Conservation (phyloP, 768 basidiomycete species). For the Candolleomyces efflorescens region DNA sequence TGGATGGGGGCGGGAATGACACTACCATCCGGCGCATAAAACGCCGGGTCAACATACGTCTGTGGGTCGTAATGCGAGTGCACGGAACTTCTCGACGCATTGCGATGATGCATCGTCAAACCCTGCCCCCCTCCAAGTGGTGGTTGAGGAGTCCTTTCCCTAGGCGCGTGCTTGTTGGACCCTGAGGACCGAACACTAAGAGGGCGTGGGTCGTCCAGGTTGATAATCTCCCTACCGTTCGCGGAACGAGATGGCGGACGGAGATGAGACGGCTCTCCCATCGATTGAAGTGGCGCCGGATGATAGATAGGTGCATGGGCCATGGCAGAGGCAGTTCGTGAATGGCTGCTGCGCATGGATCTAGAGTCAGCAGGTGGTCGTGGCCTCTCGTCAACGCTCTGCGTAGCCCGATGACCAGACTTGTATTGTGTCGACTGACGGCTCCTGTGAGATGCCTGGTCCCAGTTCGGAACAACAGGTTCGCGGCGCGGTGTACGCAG, state of each 20-base stretch:
- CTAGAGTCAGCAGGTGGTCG: background rate
- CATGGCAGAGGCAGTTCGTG: background rate
- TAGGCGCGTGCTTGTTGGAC: background rate
- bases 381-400: background rate
- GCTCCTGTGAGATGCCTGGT: constrained; percentile 1
- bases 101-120: constrained; percentile 1
- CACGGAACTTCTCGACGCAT: constrained; percentile 11
- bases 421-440: background rate
- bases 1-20: background rate
- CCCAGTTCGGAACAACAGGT: background rate
- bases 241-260: background rate
- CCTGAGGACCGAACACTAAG: background rate
- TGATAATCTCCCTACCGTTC: background rate
- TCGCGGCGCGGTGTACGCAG: background rate
- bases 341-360: constrained; percentile 6
- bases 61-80: constrained; percentile 11
- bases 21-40: constrained; percentile 1
- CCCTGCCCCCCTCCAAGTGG: background rate
- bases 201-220: background rate
- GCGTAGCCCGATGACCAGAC: background rate
- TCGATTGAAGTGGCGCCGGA: background rate
- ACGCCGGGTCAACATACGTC: constrained; percentile 13
- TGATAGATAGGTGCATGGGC: background rate
- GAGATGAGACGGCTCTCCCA: background rate
- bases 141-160: background rate